Conservation (phyloP, 108 stramenopile genomes). For the Mediolabrus comicus region DNA sequence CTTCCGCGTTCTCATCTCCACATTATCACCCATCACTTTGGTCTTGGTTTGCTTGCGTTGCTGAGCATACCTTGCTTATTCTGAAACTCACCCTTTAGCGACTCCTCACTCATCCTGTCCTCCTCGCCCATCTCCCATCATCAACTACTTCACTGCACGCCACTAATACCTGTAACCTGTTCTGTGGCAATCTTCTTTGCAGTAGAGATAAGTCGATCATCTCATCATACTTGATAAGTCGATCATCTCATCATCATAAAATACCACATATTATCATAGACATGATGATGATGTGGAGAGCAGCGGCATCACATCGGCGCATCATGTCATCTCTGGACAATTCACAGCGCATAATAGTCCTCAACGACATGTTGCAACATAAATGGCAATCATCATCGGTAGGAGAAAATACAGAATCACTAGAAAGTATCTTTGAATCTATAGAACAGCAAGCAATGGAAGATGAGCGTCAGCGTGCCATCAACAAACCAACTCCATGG, state of each 20-base stretch:
- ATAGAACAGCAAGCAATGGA: conserved; percentile 26
- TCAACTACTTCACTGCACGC: not conserved
- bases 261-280: no score
- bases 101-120: not conserved
- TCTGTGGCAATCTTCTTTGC: no score
- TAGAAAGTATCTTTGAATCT: conserved; percentile 6
- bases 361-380: not conserved
- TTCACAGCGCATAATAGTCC: not conserved
- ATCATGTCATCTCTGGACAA: not conserved
- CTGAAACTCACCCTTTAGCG: not conserved
- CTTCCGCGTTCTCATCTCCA: not conserved
- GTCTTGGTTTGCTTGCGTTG: no score
- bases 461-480: conserved; percentile 1
- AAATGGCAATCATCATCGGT: not conserved
- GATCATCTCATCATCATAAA: not conserved
- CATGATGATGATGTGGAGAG: not conserved
- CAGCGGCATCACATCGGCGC: not conserved
- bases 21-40: no score
- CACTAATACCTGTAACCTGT: not conserved
- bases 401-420: not conserved
- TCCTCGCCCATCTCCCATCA: not conserved
- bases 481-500: conserved; percentile 56
- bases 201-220: no score
- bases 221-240: no score
- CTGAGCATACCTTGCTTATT: no score